Evolutionary conservation across 208 protist species (phyloP).

Genomic region (Acanthamoeba triangularis): DNA sequence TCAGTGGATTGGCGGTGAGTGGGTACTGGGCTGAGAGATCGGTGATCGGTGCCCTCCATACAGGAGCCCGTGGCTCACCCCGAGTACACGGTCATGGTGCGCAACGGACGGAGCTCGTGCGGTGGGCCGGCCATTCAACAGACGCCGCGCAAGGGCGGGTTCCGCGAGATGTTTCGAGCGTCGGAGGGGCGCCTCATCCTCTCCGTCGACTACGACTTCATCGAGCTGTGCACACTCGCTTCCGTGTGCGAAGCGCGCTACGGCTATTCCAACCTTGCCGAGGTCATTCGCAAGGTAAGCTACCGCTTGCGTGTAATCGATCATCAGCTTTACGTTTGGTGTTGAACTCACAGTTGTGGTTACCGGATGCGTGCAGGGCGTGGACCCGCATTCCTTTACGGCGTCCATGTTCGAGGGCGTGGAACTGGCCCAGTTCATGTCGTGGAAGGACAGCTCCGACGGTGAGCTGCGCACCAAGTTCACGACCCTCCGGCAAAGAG

Average conservation of each 20-base stretch:
- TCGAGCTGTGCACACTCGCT: constrained; percentile 70
- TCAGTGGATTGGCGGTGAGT: too few relatives aligned
- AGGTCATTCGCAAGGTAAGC: constrained; percentile 40
- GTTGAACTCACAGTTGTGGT: background rate
- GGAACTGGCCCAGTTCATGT: constrained; percentile 8
- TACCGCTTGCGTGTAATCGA: background rate
- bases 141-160: constrained; percentile 30
- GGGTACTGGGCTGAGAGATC: too few relatives aligned
- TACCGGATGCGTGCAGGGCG: background rate
- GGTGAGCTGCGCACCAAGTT: background rate
- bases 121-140: background rate
- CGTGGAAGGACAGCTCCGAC: background rate
- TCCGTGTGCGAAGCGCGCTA: constrained; percentile 71
- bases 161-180: constrained; percentile 22
- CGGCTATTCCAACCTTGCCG: constrained; percentile 38
- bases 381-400: constrained; percentile 60
- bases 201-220: constrained; percentile 59
- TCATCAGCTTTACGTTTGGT: background rate
- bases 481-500: constrained; percentile 49
- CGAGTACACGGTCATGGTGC: constrained; percentile 53
- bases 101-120: constrained; percentile 34
- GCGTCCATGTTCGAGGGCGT: constrained; percentile 60
- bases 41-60: background rate
- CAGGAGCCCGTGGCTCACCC: constrained; percentile 8
- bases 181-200: constrained; percentile 18